Conservation (phyloP, 1,139 yeast species). For the Zygosaccharomyces pseudobailii region DNA sequence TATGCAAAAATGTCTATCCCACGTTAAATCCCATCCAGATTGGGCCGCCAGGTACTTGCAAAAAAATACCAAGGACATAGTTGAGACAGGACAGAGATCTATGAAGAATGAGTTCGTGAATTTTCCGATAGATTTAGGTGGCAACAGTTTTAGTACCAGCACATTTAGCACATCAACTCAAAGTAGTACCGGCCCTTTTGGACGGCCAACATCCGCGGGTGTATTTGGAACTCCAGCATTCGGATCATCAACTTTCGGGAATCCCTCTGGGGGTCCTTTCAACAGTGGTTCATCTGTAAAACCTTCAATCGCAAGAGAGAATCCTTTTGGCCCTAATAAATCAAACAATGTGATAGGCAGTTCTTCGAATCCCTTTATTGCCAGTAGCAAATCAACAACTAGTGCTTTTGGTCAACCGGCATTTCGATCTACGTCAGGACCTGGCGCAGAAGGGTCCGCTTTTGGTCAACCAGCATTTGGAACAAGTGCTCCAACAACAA, state of each 20-base stretch:
- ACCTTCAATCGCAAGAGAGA: slow-evolving; percentile 15
- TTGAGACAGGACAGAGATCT: slow-evolving; percentile 26
- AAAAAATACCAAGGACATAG: slow-evolving; percentile 38
- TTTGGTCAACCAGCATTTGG: slow-evolving; percentile 20
- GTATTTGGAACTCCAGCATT: slow-evolving; percentile 22
- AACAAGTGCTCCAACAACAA: neutral
- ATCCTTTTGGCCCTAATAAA: slow-evolving; percentile 11
- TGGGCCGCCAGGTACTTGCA: slow-evolving; percentile 58
- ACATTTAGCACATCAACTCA: slow-evolving; percentile 17
- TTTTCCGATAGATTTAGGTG: slow-evolving; percentile 31
- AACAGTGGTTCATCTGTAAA: slow-evolving; percentile 15
- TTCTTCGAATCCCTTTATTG: slow-evolving; percentile 14
- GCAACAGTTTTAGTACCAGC: slow-evolving; percentile 12
- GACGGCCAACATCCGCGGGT: slow-evolving; percentile 22
- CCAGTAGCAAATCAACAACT: no score
- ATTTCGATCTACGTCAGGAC: slow-evolving; percentile 10
- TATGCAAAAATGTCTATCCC: slow-evolving; percentile 43
- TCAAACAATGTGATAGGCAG: slow-evolving; percentile 21
- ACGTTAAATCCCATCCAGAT: slow-evolving; percentile 39
- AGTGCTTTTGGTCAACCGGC: slow-evolving; percentile 25
- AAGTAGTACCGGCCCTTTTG: slow-evolving; percentile 14
- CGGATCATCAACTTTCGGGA: slow-evolving; percentile 7
- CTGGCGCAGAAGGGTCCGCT: slow-evolving; percentile 1
- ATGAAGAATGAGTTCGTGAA: slow-evolving; percentile 41
- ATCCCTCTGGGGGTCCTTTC: neutral